These are phyloP conservation scores for Dichomitus squalens DNA, from an alignment of 1,284 basidiomycete genomes.

Conservation along the genomic window DNA sequence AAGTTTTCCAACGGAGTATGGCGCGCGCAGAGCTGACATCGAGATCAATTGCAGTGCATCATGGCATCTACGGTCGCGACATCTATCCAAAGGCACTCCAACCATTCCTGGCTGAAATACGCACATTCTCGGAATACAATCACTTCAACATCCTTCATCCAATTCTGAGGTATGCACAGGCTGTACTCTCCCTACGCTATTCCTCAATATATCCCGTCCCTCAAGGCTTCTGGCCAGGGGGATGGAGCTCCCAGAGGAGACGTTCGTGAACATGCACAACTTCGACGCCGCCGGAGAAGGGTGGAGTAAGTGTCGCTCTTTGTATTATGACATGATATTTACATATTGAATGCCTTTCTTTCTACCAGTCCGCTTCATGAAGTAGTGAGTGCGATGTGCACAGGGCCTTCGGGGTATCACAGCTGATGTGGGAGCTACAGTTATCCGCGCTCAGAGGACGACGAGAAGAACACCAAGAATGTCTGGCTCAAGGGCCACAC, in stretches of 20 bases:
- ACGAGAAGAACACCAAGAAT: constrained; percentile 52
- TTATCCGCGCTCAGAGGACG: constrained; percentile 42
- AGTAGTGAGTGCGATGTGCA: constrained; percentile 31
- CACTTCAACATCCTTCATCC: constrained; percentile 53
- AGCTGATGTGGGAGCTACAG: constrained; percentile 8
- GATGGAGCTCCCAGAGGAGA: constrained; percentile 36
- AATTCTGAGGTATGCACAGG: constrained; percentile 50
- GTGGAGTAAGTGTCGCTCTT: constrained; percentile 27
- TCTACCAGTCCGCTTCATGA: constrained; percentile 35
- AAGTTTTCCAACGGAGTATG: background rate
- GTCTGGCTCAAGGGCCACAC: constrained; percentile 57
- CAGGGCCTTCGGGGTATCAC: background rate
- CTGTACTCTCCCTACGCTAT: too few relatives aligned
- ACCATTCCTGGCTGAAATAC: constrained; percentile 61
- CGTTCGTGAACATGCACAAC: constrained; percentile 34
- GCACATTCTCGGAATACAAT: constrained; percentile 51
- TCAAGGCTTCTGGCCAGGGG: constrained; percentile 46
- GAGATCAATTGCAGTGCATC: constrained; percentile 41
- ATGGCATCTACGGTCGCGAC: constrained; percentile 43
- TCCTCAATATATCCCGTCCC: too few relatives aligned
- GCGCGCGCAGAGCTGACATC: background rate
- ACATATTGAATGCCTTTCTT: too few relatives aligned
- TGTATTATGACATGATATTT: too few relatives aligned
- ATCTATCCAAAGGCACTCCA: constrained; percentile 51
- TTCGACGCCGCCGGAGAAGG: constrained; percentile 32